Conservation (phyloP, 1,284 basidiomycete genomes). For the Boletus smithii region DNA sequence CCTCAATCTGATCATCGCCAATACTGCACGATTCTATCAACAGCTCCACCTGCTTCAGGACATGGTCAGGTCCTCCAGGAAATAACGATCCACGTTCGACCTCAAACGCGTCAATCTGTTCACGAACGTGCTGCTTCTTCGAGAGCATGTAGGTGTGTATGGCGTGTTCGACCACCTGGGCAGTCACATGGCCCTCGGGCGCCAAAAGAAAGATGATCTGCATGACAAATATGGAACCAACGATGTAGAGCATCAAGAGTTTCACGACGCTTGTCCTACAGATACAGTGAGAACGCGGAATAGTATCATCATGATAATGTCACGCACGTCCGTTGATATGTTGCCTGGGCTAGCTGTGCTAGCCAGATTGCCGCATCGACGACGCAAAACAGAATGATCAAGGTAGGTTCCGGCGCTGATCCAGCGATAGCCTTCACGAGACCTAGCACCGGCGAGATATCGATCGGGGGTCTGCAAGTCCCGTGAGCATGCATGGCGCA, state of each 20-base stretch:
- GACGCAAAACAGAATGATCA: constrained; percentile 5
- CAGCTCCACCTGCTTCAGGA: no score
- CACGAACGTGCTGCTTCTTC: not conserved
- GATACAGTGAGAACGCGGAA: not conserved
- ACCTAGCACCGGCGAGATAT: not conserved
- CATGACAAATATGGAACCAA: constrained; percentile 26
- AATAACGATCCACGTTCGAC: not conserved
- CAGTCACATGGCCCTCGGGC: not conserved
- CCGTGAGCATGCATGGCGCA: not conserved
- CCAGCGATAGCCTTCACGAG: not conserved
- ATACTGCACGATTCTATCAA: no score
- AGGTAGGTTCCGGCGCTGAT: not conserved
- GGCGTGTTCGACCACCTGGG: not conserved
- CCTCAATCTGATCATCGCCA: no score
- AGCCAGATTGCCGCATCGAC: constrained; percentile 7
- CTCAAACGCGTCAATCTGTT: not conserved
- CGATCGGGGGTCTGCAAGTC: not conserved
- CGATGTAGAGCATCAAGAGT: constrained; percentile 24
- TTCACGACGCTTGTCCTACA: constrained; percentile 11
- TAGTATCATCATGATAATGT: not conserved
- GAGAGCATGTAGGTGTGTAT: not conserved
- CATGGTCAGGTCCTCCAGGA: not conserved
- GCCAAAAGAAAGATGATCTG: constrained; percentile 19
- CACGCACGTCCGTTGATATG: constrained; percentile 14
- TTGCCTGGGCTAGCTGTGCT: not conserved